Base-by-base conservation (phyloP, 2,329 filamentous ascomycete species). In the Botryotinia globosa region DNA sequence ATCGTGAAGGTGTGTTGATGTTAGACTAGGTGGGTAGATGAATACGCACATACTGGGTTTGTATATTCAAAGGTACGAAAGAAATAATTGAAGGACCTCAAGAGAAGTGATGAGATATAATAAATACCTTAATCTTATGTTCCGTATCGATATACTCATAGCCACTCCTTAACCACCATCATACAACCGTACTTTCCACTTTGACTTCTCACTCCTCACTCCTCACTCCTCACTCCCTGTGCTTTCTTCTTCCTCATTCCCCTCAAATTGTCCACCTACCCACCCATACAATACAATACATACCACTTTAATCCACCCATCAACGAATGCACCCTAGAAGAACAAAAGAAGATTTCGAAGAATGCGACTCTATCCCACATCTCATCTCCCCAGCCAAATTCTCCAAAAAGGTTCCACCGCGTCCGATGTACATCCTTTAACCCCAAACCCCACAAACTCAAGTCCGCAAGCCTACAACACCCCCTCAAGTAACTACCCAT, bases 321-420 rank as follows among this genome's bases (percentile, higher is more conserved):
- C 56, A 58, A 51, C 6, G 18, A 34, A 34, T 58, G 34, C 8
- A 12, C 42, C 3, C 14, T 16, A 42, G 18, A 42, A 42, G 39
- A 42, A 29, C 14, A 12, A 56, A 32, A 32, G n/a, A 39, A 42
- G 5, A 6, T 7, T 14, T 51, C 48, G 22, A 39, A 37, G 7
- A 37, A 39, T 16, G 1, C 22, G 34, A 62, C 4, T 6, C 59
- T 22, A 4, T 25, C 8, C 37, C 37, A 39, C 10, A 22, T 44
- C 42, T 45, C 18, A 48, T 18, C n/a, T 39, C 58, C 12, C 34
- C 59, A 25, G 14, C 37, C 34, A 62, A 22, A 61, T 16, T n/a
- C 12, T 2, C 51, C 51, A 37, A 63, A 63, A 63, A 63, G 61
- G 61, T 63, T 63, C 61, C 61, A 63, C 39, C 61, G 37, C 39